Conservation (phyloP, 2,329 filamentous ascomycete species). For the Colletotrichum sp. region DNA sequence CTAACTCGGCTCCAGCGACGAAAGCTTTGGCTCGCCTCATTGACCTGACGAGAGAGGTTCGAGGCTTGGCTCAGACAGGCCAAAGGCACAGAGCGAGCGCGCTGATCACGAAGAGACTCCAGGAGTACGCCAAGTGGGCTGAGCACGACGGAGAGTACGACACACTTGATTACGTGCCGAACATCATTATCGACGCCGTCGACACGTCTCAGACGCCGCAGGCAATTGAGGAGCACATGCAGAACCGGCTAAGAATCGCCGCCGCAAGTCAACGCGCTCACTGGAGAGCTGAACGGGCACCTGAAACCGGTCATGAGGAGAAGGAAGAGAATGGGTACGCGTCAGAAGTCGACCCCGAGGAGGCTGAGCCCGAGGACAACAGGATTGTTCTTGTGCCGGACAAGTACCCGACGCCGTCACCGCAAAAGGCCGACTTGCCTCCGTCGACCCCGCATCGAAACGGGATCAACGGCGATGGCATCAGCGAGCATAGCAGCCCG, state of each 20-base stretch:
- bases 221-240: slow-evolving; percentile 39
- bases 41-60: slow-evolving; percentile 41
- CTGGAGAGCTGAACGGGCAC: slow-evolving; percentile 27
- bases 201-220: slow-evolving; percentile 31
- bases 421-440: not conserved
- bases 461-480: not conserved
- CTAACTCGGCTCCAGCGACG: slow-evolving; percentile 38
- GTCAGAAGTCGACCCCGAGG: slow-evolving; percentile 7
- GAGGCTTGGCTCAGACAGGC: slow-evolving; percentile 39
- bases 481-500: not conserved
- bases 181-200: slow-evolving; percentile 42
- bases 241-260: slow-evolving; percentile 38
- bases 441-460: not conserved
- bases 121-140: slow-evolving; percentile 43
- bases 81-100: slow-evolving; percentile 33
- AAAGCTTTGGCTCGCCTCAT: slow-evolving; percentile 42
- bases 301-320: not conserved
- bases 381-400: slow-evolving; percentile 17
- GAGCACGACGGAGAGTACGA: slow-evolving; percentile 44
- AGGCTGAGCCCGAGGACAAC: slow-evolving; percentile 15
- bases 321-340: not conserved
- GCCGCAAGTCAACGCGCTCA: slow-evolving; percentile 41
- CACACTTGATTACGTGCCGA: slow-evolving; percentile 39
- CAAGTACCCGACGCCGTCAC: slow-evolving; percentile 10
- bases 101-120: slow-evolving; percentile 38